Evolutionary conservation across 2,329 filamentous ascomycete genomes (phyloP).

Genomic region (Diaporthe velutina): DNA sequence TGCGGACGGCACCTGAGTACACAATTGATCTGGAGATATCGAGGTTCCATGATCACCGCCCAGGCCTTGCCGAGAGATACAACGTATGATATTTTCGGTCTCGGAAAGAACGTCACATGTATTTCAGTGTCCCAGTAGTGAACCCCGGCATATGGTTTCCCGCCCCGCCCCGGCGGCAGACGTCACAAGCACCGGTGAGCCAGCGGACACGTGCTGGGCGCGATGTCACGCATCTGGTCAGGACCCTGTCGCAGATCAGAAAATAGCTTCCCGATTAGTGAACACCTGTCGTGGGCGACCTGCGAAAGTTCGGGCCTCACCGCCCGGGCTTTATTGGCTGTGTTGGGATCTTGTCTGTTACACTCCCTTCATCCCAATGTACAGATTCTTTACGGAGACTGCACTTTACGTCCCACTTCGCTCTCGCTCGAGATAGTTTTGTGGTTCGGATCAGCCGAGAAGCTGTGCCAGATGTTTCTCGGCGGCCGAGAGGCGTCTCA

Average conservation of each 20-base stretch:
- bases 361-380: no score
- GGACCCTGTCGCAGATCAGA: not conserved
- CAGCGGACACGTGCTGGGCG: not conserved
- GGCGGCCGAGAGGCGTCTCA: not conserved
- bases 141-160: not conserved
- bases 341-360: no score
- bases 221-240: not conserved
- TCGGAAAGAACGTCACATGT: no score
- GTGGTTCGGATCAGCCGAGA: not conserved
- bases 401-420: not conserved
- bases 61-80: not conserved
- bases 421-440: not conserved
- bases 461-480: not conserved
- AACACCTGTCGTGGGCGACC: no score
- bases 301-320: not conserved
- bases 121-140: no score
- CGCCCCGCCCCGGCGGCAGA: not conserved
- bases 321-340: not conserved
- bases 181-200: not conserved
- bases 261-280: no score
- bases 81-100: no score
- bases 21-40: not conserved
- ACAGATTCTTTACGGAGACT: not conserved
- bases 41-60: rapidly evolving
- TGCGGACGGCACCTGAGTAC: not conserved